Percentiles rank a stretch among this genome's conserved stretches.
Evolutionary conservation across 192 early-diverging fungal species (phyloP).

Genomic region (Jimgerdemannia flammicorona): DNA sequence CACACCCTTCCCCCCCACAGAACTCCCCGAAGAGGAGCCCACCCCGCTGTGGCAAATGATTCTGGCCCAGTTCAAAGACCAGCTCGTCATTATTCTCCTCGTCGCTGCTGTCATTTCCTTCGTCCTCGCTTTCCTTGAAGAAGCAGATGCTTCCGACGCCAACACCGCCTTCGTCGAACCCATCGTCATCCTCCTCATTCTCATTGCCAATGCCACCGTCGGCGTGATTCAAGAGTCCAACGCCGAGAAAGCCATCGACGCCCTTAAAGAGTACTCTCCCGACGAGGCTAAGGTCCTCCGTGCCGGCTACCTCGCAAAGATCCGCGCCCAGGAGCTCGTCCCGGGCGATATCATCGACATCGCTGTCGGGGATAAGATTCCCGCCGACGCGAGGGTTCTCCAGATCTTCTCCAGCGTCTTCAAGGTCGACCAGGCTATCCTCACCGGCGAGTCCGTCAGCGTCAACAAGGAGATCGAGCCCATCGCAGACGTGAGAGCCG

Average conservation of each 20-base stretch:
- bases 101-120: slow-evolving; percentile 90
- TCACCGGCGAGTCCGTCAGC: slow-evolving; percentile 94
- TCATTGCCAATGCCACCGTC: slow-evolving; percentile 97
- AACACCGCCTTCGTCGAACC: slow-evolving; percentile 97
- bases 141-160: slow-evolving; percentile 40
- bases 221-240: slow-evolving; percentile 96
- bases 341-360: slow-evolving; percentile 97
- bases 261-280: slow-evolving; percentile 93
- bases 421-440: slow-evolving; percentile 89
- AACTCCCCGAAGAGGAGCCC: slow-evolving; percentile 85
- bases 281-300: slow-evolving; percentile 93
- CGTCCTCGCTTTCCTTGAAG: slow-evolving; percentile 87
- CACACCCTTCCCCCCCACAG: slow-evolving; percentile 29
- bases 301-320: slow-evolving; percentile 60
- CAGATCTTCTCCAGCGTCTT: slow-evolving; percentile 81
- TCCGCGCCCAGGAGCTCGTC: slow-evolving; percentile 77
- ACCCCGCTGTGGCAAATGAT: slow-evolving; percentile 93
- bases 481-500: slow-evolving; percentile 65
- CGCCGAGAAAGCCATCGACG: slow-evolving; percentile 98
- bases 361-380: slow-evolving; percentile 92
- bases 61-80: slow-evolving; percentile 97
- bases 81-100: slow-evolving; percentile 94
- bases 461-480: slow-evolving; percentile 74
- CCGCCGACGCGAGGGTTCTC: slow-evolving; percentile 89
- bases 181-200: slow-evolving; percentile 94